Percentiles rank a stretch among this genome's conserved stretches.
These are phyloP conservation scores for Plasmodium knowlesi DNA, from an alignment of 169 alveolate genomes.

Conservation along the genomic window DNA sequence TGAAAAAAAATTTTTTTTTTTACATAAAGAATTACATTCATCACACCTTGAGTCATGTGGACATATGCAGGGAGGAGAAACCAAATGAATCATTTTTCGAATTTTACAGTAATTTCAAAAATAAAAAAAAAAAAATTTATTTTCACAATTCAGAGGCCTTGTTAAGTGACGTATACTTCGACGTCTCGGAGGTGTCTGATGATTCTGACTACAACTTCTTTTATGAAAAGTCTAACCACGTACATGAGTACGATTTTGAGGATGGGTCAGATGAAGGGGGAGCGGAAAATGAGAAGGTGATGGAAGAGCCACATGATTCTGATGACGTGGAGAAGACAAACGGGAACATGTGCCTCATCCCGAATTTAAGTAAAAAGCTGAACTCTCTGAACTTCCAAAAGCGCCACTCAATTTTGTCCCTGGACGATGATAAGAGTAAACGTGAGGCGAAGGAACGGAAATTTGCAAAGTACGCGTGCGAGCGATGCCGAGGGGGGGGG, in stretches of 20 bases:
- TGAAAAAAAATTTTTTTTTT: slow-evolving; percentile 31
- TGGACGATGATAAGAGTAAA: slow-evolving; percentile 26
- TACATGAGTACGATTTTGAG: slow-evolving; percentile 20
- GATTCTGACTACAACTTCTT: slow-evolving; percentile 64
- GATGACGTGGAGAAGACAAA: neutral
- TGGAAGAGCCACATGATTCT: neutral
- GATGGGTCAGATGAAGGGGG: neutral
- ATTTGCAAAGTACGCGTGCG: slow-evolving; percentile 47
- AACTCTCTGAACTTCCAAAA: neutral
- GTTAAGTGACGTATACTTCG: slow-evolving; percentile 49
- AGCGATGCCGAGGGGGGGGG: slow-evolving; percentile 7
- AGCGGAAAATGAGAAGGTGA: neutral
- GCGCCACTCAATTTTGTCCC: neutral
- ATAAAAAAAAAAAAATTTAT: slow-evolving; percentile 47
- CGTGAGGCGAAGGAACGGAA: slow-evolving; percentile 4
- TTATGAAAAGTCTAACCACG: slow-evolving; percentile 44
- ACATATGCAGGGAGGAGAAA: slow-evolving; percentile 47
- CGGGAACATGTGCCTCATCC: neutral
- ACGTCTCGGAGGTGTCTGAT: slow-evolving; percentile 41
- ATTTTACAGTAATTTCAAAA: slow-evolving; percentile 39
- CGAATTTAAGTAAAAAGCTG: slow-evolving; percentile 6
- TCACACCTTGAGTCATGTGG: slow-evolving; percentile 42
- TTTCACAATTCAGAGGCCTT: slow-evolving; percentile 3
- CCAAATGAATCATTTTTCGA: slow-evolving; percentile 66
- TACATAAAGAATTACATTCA: slow-evolving; percentile 51